Evolutionary conservation across 805 yeast species (phyloP), one percentile per base, ranked within the genome.

Genomic region (Debaryomyces castellii): DNA sequence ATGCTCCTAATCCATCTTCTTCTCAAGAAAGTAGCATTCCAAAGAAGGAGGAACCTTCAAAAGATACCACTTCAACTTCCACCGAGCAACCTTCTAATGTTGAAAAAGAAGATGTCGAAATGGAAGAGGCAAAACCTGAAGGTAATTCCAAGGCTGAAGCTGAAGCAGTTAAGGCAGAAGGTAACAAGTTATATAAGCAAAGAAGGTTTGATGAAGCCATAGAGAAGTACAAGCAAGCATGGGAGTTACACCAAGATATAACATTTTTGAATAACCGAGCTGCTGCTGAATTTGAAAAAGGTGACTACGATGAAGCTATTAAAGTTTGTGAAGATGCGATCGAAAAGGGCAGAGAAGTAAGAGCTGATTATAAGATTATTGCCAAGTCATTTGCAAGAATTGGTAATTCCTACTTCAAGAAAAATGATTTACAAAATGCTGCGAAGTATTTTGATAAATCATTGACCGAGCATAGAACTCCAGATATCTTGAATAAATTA

Each of bases 261-360:
- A 92, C 98, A 0, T 94, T 87, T 64, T 77, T 94, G 64, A 94
- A 95, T 76, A 94, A 94, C 77, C 83, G 95, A 60, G 94, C 99
- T 33, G 98, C 99, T 46, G 99, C 99, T 27, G 96, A 94, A 70
- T 94, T 70, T 62, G 99, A 94, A 72, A 89, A 91, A 67, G 96
- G 94, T 51, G 97, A 90, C 60, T 87, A 80, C 59, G 96, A 90
- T 47, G 69, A 83, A 9, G 91, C 96, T 34, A 87, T 94, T 53
- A 69, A 76, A 48, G 89, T 97, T 4, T 85, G 97, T 66, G 72
- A 80, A 55, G 69, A 70, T 41, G 98, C 99, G 21, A 80, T 92
- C 51, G 97, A 89, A 35, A 83, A 87, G 64, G 97, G 97, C 53
- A 82, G 96, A 72, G 92, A 85, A 56, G 59, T 78, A 65, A 87